Evolutionary conservation across 2,329 filamentous ascomycete genomes (phyloP), one percentile per base, ranked within the genome.

Genomic region (Xylogone sp.): DNA sequence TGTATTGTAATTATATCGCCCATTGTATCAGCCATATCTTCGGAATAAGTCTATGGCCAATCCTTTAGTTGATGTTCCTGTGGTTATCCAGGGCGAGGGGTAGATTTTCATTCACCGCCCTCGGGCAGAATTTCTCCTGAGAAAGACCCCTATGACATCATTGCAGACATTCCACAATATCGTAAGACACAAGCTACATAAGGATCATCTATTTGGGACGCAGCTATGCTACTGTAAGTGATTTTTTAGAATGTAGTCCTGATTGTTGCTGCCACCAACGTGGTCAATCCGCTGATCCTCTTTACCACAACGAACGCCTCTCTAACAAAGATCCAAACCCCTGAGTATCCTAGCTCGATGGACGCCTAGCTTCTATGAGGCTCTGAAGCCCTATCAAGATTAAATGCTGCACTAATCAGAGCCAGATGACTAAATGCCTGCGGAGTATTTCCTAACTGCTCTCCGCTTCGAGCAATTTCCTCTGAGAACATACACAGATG

Each of bases 381-480:
- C 21, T 56, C 59, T 12, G 57, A 67, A 10, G 71, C 77, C 12
- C 82, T 78, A 62, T 87, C 83, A 48, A 91, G 68, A 68, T 90
- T 91, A 65, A 91, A 90, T 1, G 87, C 87, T 1, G 87, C 87
- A 64, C 84, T 89, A 61, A 91, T 82, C 62, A 90, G 76, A 2
- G 87, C 86, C 54, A 92, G 69, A 64, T 92, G 87, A 59, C 84
- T 88, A 59, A 91, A 91, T 0, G 88, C 87, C 69, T 90, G 87
- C 0, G 88, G 87, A 16, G 86, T 90, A 63, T 91, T 91, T 1
- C 88, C 88, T 53, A 91, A 74, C 70, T 91, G 87, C 68, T 91
- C 87, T 10, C 88, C 88, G 48, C 79, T 84, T 49, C 84, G 75
- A 4, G 86, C 80, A 60, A 91, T 90, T 70, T 91, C 87, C 65